Conservation (phyloP, 2,329 filamentous ascomycete species). For the Cladorrhinum sp. region DNA sequence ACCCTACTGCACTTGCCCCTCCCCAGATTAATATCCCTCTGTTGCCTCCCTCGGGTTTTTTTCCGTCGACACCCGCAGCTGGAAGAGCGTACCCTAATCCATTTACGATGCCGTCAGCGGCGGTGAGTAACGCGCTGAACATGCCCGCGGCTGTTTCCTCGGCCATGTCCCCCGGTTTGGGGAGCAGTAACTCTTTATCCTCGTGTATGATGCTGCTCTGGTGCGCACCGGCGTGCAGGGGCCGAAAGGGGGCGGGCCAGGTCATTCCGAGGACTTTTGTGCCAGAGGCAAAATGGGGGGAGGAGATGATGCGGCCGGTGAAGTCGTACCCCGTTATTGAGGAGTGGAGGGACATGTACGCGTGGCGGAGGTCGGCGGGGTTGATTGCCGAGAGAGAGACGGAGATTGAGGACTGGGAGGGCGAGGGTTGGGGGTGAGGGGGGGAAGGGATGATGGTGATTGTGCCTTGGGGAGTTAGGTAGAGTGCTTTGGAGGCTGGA, state of each 20-base stretch:
- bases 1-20: slow-evolving; percentile 36
- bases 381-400: slow-evolving; percentile 25
- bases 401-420: slow-evolving; percentile 10
- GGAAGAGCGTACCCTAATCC: slow-evolving; percentile 20
- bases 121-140: slow-evolving; percentile 18
- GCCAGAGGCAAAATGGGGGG: slow-evolving; percentile 13
- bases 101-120: slow-evolving; percentile 26
- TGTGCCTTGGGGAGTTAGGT: background rate
- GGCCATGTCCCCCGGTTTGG: background rate
- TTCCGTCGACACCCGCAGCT: background rate
- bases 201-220: slow-evolving; percentile 23
- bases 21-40: slow-evolving; percentile 37
- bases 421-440: too few species aligned
- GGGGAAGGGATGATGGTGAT: background rate
- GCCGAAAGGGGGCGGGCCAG: slow-evolving; percentile 14
- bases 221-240: slow-evolving; percentile 22
- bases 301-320: slow-evolving; percentile 16
- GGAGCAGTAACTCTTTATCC: slow-evolving; percentile 11
- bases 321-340: slow-evolving; percentile 27
- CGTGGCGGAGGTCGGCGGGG: slow-evolving; percentile 26
- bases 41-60: slow-evolving; percentile 5
- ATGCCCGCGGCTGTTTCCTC: slow-evolving; percentile 19
- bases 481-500: background rate
- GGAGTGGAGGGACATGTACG: slow-evolving; percentile 24
- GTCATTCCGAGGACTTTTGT: slow-evolving; percentile 23